Evolutionary conservation across 73 alveolate genomes (phyloP), one percentile per base, ranked within the genome.

Genomic region (Paramecium sonneborni): DNA sequence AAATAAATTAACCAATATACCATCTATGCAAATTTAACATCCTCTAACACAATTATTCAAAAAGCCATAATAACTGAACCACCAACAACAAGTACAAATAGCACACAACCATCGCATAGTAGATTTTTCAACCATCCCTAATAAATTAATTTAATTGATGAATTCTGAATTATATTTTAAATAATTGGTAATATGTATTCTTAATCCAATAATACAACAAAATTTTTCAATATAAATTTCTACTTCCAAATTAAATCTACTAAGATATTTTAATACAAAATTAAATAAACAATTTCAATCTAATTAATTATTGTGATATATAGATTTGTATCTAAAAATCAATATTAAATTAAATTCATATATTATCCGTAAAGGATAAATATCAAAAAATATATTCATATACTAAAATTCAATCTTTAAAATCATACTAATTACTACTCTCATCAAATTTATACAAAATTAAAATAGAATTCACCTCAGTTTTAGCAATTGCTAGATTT

Each of bases 51-150:
- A 39, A 24, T 39, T 46, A 23, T 79, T 79, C 15, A 79, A 44
- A 41, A 79, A 79, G 44, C 90, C 14, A 43, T 79, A 79, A 62
- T 79, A 79, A 41, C 14, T 23, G 28, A 41, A 28, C 90, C 90
- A 79, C 3, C 37, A 24, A 23, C 90, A 79, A 32, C 90, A 79
- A 21, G 55, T 23, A 79, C 90, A 79, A 24, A 32, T 14, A 41
- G 90, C 90, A 18, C 90, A 79, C 18, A 79, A 23, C 69, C 74
- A 79, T 79, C 90, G 39, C 69, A 79, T 79, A 8, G 90, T 79
- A 24, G 90, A 43, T 44, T 79, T 79, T 26, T 79, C 90, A 24
- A 79, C 90, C 90, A 79, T 79, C 30, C 23, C 14, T 18, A 12
- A 3, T 52, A 18, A 35, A 35, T 35, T 4, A 35, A 52, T 52